These are phyloP conservation scores for Cercospora janseana DNA, from an alignment of 2,329 filamentous ascomycete genomes.

Conservation along the genomic window DNA sequence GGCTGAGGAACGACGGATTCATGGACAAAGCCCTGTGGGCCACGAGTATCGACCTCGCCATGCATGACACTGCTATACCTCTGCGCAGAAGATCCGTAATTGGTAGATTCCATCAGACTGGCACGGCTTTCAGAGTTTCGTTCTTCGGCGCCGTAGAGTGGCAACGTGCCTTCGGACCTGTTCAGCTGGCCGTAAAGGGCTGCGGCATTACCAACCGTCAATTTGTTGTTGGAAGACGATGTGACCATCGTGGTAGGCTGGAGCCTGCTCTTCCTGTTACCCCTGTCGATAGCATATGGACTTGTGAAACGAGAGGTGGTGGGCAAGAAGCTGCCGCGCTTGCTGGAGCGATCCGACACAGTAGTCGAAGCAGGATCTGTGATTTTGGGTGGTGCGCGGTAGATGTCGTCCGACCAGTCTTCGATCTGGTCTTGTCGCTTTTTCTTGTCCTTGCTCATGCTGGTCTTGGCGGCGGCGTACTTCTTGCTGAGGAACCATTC, in stretches of 20 bases:
- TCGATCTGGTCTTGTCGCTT: slow-evolving; percentile 91
- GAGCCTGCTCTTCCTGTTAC: slow-evolving; percentile 51
- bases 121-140: slow-evolving; percentile 33
- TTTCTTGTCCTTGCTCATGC: slow-evolving; percentile 74
- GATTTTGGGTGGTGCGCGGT: slow-evolving; percentile 80
- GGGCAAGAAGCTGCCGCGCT: slow-evolving; percentile 84
- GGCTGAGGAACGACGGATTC: slow-evolving; percentile 94
- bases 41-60: slow-evolving; percentile 65
- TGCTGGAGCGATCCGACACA: slow-evolving; percentile 68
- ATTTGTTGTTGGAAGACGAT: slow-evolving; percentile 71
- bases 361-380: slow-evolving; percentile 60
- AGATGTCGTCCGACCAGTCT: slow-evolving; percentile 97
- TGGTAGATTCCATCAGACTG: slow-evolving; percentile 45
- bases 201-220: slow-evolving; percentile 60
- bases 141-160: slow-evolving; percentile 23
- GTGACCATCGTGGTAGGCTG: slow-evolving; percentile 91
- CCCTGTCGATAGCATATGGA: slow-evolving; percentile 73
- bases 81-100: slow-evolving; percentile 33
- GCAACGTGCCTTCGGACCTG: slow-evolving; percentile 57
- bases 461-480: slow-evolving; percentile 82
- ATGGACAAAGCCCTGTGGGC: slow-evolving; percentile 92
- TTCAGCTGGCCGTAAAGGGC: slow-evolving; percentile 67
- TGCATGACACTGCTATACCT: slow-evolving; percentile 56
- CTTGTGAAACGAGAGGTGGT: slow-evolving; percentile 94
- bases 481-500: slow-evolving; percentile 92